These are phyloP conservation scores for Lagenidium giganteum DNA, from an alignment of 352 stramenopile genomes.

Conservation along the genomic window DNA sequence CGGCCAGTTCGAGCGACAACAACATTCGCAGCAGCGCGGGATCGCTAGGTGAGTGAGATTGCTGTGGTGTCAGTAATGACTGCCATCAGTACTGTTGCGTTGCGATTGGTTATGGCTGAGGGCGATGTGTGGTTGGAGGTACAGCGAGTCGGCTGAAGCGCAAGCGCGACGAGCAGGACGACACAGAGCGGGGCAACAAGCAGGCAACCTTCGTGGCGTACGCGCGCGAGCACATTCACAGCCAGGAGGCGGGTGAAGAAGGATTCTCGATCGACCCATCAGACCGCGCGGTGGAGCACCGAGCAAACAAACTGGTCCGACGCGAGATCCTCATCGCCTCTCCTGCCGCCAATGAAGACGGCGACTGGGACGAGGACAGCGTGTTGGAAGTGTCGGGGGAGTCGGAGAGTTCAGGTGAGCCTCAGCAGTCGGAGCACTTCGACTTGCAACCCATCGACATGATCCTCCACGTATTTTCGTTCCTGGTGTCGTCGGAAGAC, in stretches of 20 bases:
- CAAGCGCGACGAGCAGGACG: slow-evolving; percentile 7
- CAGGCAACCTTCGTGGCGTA: slow-evolving; percentile 59
- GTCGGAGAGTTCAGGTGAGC: slow-evolving; percentile 19
- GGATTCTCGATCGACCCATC: slow-evolving; percentile 83
- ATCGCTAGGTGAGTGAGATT: slow-evolving; percentile 1
- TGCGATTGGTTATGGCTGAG: not conserved
- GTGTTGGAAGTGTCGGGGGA: slow-evolving; percentile 32
- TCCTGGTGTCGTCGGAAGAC: slow-evolving; percentile 71
- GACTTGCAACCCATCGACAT: slow-evolving; percentile 85
- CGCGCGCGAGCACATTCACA: slow-evolving; percentile 72
- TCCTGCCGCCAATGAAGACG: slow-evolving; percentile 67
- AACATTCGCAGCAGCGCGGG: too few relatives aligned
- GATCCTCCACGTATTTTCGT: slow-evolving; percentile 85
- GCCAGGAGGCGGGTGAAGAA: slow-evolving; percentile 73
- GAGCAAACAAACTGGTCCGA: slow-evolving; percentile 78
- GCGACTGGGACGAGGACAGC: slow-evolving; percentile 54
- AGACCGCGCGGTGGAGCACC: slow-evolving; percentile 76
- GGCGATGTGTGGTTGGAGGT: too few relatives aligned
- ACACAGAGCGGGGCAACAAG: slow-evolving; percentile 12
- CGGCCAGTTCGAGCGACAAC: too few relatives aligned
- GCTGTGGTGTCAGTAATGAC: too few relatives aligned
- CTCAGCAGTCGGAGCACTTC: slow-evolving; percentile 62
- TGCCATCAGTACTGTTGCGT: too few relatives aligned
- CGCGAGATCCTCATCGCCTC: slow-evolving; percentile 84
- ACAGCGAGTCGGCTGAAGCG: too few relatives aligned